Evolutionary conservation across 1,139 yeast genomes (phyloP).

Genomic region (Saccharomyces hybrid): DNA sequence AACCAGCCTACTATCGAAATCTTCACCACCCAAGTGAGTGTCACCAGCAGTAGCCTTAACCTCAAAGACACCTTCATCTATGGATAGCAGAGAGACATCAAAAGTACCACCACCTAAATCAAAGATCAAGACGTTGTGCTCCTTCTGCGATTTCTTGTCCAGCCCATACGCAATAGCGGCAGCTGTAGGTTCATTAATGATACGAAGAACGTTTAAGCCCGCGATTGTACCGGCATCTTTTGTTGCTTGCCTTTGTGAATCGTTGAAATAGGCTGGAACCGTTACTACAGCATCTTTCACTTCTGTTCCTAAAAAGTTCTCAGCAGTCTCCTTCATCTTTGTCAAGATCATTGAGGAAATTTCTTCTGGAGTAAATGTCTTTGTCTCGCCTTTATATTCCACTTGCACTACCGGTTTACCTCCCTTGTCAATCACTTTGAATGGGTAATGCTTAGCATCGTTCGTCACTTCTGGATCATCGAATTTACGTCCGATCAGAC

Average conservation of each 20-base stretch:
- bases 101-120: conserved; percentile 99
- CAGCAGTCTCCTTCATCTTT: conserved; percentile 65
- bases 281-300: conserved; percentile 72
- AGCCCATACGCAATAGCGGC: conserved; percentile 97
- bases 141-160: conserved; percentile 72
- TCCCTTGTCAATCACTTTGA: conserved; percentile 47
- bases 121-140: conserved; percentile 83
- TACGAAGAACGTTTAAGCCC: conserved; percentile 87
- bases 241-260: conserved; percentile 97
- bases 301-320: conserved; percentile 50
- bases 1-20: conserved; percentile 71
- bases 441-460: conserved; percentile 59
- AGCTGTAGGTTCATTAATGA: conserved; percentile 96
- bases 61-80: conserved; percentile 93
- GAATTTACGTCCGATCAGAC: conserved; percentile 61
- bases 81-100: conserved; percentile 87
- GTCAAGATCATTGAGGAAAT: conserved; percentile 57
- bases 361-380: conserved; percentile 58
- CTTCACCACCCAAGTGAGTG: conserved; percentile 98
- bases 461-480: conserved; percentile 48
- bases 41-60: conserved; percentile 98
- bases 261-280: conserved; percentile 95
- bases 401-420: conserved; percentile 57
- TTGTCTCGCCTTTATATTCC: conserved; percentile 58
- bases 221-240: conserved; percentile 97